These are phyloP conservation scores for Inosperma sp. DNA, from an alignment of 768 basidiomycete genomes.

Conservation along the genomic window DNA sequence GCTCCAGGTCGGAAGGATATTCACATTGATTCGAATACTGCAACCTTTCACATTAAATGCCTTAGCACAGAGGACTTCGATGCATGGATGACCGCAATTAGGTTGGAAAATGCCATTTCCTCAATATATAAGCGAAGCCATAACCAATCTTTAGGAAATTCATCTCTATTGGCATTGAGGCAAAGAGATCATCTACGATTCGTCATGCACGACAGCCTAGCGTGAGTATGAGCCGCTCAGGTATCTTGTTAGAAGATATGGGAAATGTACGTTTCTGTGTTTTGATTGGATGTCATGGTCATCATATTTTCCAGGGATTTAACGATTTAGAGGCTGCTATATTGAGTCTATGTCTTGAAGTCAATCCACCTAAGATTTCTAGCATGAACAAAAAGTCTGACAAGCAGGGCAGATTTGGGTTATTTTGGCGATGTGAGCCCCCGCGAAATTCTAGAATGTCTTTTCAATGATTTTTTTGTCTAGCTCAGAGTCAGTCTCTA, in stretches of 20 bases:
- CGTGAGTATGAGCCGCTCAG: slow-evolving; percentile 43
- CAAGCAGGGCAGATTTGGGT: slow-evolving; percentile 52
- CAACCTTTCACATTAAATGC: slow-evolving; percentile 81
- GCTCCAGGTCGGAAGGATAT: slow-evolving; percentile 71
- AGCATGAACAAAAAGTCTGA: slow-evolving; percentile 45
- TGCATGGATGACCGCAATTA: slow-evolving; percentile 69
- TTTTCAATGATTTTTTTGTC: not conserved
- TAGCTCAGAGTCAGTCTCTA: slow-evolving; percentile 5
- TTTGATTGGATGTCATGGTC: not conserved
- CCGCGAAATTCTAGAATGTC: not conserved
- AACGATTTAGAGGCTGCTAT: slow-evolving; percentile 55
- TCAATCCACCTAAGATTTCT: slow-evolving; percentile 32
- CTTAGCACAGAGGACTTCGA: slow-evolving; percentile 66
- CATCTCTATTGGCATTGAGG: slow-evolving; percentile 46
- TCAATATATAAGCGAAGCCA: slow-evolving; percentile 4
- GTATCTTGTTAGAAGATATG: slow-evolving; percentile 61
- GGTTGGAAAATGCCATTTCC: slow-evolving; percentile 38
- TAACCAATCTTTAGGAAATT: slow-evolving; percentile 51
- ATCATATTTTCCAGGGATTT: slow-evolving; percentile 42
- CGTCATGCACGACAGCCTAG: slow-evolving; percentile 42
- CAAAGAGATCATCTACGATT: slow-evolving; percentile 39
- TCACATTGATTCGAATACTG: slow-evolving; percentile 69
- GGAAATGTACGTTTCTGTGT: slow-evolving; percentile 42
- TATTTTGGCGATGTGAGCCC: slow-evolving; percentile 59
- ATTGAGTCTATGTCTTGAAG: slow-evolving; percentile 38